Evolutionary conservation across 1,139 yeast species (phyloP).

Genomic region (Kodamaea sp.): DNA sequence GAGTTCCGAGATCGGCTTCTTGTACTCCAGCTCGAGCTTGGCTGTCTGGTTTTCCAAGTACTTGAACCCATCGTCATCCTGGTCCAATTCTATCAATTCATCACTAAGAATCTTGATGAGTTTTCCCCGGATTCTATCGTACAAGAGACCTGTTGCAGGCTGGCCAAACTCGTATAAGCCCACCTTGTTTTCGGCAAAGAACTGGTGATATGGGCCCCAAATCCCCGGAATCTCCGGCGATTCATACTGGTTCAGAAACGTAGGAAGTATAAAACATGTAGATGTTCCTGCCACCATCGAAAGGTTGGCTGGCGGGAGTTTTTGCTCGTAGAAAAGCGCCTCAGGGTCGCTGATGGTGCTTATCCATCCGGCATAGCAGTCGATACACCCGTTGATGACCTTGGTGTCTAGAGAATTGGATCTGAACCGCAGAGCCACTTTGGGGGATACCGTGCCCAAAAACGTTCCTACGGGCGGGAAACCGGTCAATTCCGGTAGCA

Average conservation of each 20-base stretch:
- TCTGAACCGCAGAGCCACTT: background rate
- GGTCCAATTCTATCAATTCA: background rate
- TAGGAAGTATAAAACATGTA: conserved; percentile 47
- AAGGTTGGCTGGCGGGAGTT: conserved; percentile 22
- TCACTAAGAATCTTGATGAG: conserved; percentile 15
- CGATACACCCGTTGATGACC: conserved; percentile 55
- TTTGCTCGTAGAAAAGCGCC: conserved; percentile 2
- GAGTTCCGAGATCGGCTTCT: conserved; percentile 29
- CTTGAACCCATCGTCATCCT: conserved; percentile 23
- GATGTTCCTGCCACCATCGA: conserved; percentile 64
- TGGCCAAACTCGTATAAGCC: conserved; percentile 55
- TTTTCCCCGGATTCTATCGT: conserved; percentile 47
- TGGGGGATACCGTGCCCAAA: conserved; percentile 18
- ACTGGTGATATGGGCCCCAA: conserved; percentile 56
- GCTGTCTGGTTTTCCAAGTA: conserved; percentile 33
- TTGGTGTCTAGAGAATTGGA: too few relatives aligned
- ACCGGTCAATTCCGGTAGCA: background rate
- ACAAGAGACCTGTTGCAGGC: conserved; percentile 56
- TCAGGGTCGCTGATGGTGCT: conserved; percentile 21
- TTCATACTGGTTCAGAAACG: conserved; percentile 9
- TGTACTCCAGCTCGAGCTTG: conserved; percentile 16
- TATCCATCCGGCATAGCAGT: conserved; percentile 60
- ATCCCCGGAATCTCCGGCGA: conserved; percentile 35
- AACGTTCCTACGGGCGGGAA: conserved; percentile 21
- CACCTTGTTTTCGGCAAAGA: conserved; percentile 10